phyloP scores from a whole-genome alignment of 129 eudicot species.

The Helianthus tuberosus region DNA sequence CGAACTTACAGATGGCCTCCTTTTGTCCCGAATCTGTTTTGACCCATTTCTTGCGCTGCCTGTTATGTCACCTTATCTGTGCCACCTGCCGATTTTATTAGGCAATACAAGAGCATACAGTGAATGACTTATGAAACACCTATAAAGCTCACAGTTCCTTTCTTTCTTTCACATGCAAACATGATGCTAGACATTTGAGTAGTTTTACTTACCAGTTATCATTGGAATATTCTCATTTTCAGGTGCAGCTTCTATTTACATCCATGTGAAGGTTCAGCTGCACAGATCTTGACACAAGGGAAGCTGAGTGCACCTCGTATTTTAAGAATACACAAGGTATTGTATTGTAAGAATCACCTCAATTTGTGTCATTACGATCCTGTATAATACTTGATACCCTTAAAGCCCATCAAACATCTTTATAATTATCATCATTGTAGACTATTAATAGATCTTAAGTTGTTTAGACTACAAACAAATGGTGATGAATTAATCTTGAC shows the following conservation, averaged over 20 bases:
- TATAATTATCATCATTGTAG: neutral
- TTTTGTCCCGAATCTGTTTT: neutral
- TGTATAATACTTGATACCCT: slow-evolving; percentile 1
- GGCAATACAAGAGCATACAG: slow-evolving; percentile 1
- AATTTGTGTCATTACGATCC: neutral
- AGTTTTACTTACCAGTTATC: neutral
- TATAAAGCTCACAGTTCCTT: slow-evolving; percentile 5
- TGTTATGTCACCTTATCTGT: neutral
- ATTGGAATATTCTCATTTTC: slow-evolving; percentile 24
- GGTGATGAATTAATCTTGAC: no score
- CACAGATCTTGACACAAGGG: slow-evolving; percentile 91
- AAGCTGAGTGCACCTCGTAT: slow-evolving; percentile 97
- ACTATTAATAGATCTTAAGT: neutral
- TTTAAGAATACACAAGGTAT: slow-evolving; percentile 89
- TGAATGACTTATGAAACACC: slow-evolving; percentile 4
- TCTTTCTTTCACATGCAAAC: neutral
- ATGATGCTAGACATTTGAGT: slow-evolving; percentile 14
- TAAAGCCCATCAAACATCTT: neutral
- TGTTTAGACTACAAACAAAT: neutral
- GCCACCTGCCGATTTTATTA: slow-evolving; percentile 5
- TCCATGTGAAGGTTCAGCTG: slow-evolving; percentile 91
- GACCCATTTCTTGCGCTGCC: neutral
- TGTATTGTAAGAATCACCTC: slow-evolving; percentile 8
- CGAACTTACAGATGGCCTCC: neutral
- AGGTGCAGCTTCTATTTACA: slow-evolving; percentile 96